Percentiles rank a stretch among this genome's conserved stretches.
phyloP scores from a whole-genome alignment of 1,139 yeast species.

The Candida tunisiensis region DNA sequence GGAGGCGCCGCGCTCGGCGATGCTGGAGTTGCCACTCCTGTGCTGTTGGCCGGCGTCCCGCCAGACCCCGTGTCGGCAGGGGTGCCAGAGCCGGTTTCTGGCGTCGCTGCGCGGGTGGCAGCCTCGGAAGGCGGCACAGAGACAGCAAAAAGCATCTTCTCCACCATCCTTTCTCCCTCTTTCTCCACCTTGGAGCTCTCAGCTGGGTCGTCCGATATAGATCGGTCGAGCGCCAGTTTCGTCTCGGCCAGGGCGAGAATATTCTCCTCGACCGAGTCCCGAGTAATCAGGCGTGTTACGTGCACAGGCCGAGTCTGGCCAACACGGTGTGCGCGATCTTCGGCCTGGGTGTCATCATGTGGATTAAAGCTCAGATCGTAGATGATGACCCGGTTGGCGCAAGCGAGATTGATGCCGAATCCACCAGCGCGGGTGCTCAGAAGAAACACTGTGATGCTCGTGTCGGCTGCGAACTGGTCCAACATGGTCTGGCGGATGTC shows the following conservation, averaged over 20 bases:
- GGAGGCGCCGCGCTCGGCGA: too few relatives aligned
- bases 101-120: too few relatives aligned
- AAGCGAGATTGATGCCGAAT: conserved; percentile 89
- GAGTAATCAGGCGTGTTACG: conserved; percentile 61
- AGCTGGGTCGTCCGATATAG: conserved; percentile 36
- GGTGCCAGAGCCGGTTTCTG: too few relatives aligned
- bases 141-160: conserved; percentile 32
- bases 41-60: too few relatives aligned
- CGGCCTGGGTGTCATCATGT: conserved; percentile 97
- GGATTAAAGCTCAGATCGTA: conserved; percentile 95
- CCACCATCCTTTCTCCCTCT: conserved; percentile 31
- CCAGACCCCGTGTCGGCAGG: too few relatives aligned
- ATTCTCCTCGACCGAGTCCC: conserved; percentile 74
- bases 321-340: conserved; percentile 94
- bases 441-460: conserved; percentile 67
- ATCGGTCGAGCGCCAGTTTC: conserved; percentile 71
- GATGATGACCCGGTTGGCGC: conserved; percentile 84
- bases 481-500: conserved; percentile 86
- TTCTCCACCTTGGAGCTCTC: conserved; percentile 35
- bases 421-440: conserved; percentile 97
- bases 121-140: too few relatives aligned
- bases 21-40: too few relatives aligned
- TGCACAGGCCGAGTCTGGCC: conserved; percentile 85
- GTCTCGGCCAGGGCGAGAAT: conserved; percentile 77
- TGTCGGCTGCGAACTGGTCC: conserved; percentile 75